phyloP scores from a whole-genome alignment of 192 early-diverging fungal genomes.

The Coemansia sp. region DNA sequence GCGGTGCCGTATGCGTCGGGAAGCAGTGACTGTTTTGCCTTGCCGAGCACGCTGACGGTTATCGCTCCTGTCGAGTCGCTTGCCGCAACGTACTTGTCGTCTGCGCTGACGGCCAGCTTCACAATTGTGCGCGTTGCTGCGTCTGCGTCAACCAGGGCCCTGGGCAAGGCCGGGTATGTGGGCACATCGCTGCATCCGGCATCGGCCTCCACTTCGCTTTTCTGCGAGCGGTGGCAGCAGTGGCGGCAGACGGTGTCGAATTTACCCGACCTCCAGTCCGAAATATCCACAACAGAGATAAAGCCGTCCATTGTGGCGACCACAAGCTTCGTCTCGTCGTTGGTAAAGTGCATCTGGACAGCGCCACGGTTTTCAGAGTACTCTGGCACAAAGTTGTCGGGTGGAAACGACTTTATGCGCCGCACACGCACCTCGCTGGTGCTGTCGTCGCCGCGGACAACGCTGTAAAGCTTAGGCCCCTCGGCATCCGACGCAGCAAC shows the following conservation, averaged over 20 bases:
- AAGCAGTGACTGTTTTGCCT: conserved; percentile 4
- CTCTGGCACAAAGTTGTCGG: conserved; percentile 46
- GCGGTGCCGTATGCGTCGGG: conserved; percentile 4
- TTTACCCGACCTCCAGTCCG: conserved; percentile 56
- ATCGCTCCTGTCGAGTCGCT: conserved; percentile 74
- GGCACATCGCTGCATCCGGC: conserved; percentile 52
- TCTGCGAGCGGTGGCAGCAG: conserved; percentile 61
- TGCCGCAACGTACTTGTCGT: conserved; percentile 79
- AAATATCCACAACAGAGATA: conserved; percentile 75
- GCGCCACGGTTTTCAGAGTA: conserved; percentile 59
- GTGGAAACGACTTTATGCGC: conserved; percentile 45
- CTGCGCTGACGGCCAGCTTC: conserved; percentile 71
- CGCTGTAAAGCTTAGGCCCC: conserved; percentile 63
- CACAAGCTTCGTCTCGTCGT: conserved; percentile 71
- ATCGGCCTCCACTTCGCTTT: conserved; percentile 42
- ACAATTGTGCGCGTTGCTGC: conserved; percentile 60
- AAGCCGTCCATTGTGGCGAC: conserved; percentile 73
- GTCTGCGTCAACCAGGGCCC: conserved; percentile 16
- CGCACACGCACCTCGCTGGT: conserved; percentile 24
- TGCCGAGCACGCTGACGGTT: conserved; percentile 58
- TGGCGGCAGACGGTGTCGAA: conserved; percentile 67
- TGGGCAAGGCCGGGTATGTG: conserved; percentile 42
- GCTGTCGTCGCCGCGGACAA: conserved; percentile 29
- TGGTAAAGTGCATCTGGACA: conserved; percentile 72
- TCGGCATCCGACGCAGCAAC: conserved; percentile 81